These are phyloP conservation scores for Candida maris DNA, from an alignment of 805 yeast genomes.

Conservation along the genomic window DNA sequence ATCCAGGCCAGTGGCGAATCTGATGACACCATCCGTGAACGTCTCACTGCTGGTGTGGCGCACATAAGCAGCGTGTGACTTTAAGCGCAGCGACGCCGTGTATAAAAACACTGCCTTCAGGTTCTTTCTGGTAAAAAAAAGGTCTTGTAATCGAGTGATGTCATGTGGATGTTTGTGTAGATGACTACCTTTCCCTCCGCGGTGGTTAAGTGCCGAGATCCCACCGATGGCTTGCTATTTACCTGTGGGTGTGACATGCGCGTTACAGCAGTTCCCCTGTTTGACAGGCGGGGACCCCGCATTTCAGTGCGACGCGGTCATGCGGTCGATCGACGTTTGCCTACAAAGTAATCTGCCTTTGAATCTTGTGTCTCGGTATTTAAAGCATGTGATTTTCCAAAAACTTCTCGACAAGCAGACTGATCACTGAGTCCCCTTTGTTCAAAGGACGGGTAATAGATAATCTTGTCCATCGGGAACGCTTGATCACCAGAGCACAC, in stretches of 20 bases:
- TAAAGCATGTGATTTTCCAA: constrained; percentile 16
- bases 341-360: neutral
- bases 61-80: no score
- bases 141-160: no score
- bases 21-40: constrained; percentile 11
- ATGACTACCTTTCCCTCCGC: no score
- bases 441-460: constrained; percentile 1
- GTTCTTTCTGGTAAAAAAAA: no score
- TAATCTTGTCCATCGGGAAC: constrained; percentile 1
- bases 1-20: constrained; percentile 17
- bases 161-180: no score
- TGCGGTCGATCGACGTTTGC: neutral
- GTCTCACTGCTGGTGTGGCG: constrained; percentile 15
- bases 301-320: neutral
- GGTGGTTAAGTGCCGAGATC: no score
- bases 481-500: neutral
- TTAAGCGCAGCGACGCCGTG: no score
- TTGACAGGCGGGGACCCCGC: neutral
- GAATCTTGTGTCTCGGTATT: neutral
- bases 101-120: no score
- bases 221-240: no score
- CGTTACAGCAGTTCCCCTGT: no score
- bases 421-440: neutral
- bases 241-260: no score
- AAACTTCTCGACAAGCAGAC: neutral